These are phyloP conservation scores for Fomitopsis palustris DNA, from an alignment of 1,284 basidiomycete species.

Conservation along the genomic window DNA sequence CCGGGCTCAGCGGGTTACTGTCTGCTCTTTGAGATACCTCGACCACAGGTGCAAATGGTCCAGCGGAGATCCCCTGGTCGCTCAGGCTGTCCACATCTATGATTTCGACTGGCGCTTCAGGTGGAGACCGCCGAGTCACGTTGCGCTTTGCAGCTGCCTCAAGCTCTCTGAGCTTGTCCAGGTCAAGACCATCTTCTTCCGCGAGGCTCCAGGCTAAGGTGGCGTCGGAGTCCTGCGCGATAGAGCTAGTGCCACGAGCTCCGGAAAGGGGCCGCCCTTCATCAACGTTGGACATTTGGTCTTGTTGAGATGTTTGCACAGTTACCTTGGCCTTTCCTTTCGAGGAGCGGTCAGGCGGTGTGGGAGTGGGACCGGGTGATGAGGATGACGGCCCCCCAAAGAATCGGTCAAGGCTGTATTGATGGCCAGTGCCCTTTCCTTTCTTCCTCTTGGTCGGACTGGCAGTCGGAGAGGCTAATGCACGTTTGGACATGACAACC, in stretches of 20 bases:
- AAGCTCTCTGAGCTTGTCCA: constrained; percentile 20
- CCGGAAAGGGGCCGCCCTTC: background rate
- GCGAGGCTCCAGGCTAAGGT: constrained; percentile 24
- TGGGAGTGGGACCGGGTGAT: constrained; percentile 5
- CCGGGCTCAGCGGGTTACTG: background rate
- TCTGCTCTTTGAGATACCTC: background rate
- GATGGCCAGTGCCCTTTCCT: constrained; percentile 18
- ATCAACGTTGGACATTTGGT: background rate
- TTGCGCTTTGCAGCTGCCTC: constrained; percentile 11
- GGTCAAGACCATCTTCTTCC: constrained; percentile 23
- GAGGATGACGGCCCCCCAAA: constrained; percentile 17
- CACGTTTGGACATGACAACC: constrained; percentile 26
- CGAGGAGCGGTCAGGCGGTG: background rate
- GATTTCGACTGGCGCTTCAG: constrained; percentile 19
- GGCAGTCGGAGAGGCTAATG: constrained; percentile 17
- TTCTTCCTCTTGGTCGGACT: constrained; percentile 27
- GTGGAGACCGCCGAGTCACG: background rate
- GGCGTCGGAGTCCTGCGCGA: constrained; percentile 15
- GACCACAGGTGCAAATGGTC: background rate
- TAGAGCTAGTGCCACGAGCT: background rate
- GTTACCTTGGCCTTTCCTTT: background rate
- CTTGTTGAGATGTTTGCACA: background rate
- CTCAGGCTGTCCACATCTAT: constrained; percentile 29
- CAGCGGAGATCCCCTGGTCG: constrained; percentile 11
- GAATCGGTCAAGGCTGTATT: constrained; percentile 28